These are phyloP conservation scores for Colletotrichum incanum DNA, from an alignment of 2,329 filamentous ascomycete species.

Conservation along the genomic window DNA sequence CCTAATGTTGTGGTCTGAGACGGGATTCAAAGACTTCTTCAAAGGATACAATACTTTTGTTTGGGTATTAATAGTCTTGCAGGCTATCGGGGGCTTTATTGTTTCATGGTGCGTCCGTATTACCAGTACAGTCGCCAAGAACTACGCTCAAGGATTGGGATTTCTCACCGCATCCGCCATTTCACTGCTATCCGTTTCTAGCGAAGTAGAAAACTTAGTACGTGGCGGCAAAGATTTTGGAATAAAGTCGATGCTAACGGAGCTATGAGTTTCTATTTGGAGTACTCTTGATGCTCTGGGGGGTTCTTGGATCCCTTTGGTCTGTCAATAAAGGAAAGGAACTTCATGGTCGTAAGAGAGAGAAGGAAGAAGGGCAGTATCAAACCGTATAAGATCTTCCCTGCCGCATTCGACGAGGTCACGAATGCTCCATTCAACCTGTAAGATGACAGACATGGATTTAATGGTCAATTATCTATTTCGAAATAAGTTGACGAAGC, in stretches of 20 bases:
- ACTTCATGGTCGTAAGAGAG: neutral
- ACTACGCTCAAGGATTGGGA: slow-evolving; percentile 9
- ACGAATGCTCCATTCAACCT: too few relatives aligned
- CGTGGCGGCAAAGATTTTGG: neutral
- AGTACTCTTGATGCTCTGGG: neutral
- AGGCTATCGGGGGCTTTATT: neutral
- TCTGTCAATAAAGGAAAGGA: neutral
- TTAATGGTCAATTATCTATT: too few relatives aligned
- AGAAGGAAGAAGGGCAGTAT: neutral
- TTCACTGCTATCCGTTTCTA: neutral
- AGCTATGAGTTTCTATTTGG: neutral
- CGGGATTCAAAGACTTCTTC: neutral
- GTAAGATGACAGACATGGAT: too few relatives aligned
- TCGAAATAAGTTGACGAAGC: too few relatives aligned
- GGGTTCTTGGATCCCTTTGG: neutral
- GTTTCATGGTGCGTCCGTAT: neutral
- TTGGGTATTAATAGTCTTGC: neutral
- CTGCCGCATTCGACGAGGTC: too few relatives aligned
- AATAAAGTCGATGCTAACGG: neutral
- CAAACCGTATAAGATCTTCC: neutral
- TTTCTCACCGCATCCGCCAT: neutral
- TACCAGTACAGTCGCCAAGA: neutral
- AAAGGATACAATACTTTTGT: neutral
- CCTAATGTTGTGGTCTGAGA: neutral
- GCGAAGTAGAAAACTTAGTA: neutral